Base-by-base conservation (phyloP, 2,329 filamentous ascomycete genomes). In the Clonostachys sp. region DNA sequence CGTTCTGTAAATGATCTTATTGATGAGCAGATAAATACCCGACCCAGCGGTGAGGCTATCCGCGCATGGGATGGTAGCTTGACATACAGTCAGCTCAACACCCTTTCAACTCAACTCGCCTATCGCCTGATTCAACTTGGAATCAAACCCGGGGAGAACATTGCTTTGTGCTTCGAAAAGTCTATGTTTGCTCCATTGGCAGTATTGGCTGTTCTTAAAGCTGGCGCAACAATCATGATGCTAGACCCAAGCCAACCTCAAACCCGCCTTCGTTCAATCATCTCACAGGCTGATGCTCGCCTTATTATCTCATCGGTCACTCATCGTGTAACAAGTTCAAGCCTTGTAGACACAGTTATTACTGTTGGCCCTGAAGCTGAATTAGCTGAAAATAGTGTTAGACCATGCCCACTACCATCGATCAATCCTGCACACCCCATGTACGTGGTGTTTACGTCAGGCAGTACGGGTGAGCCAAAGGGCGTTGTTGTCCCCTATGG, bases 181-280 rank as follows among this genome's bases (percentile, higher is more conserved):
- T 49, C 46, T 9, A 45, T 20, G 41, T 34, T 40, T 12, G 44
- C 35, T 14, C 40, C 41, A 3, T 44, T 51, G 36, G 39, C 44
- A 3, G 45, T 47, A n/a, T 36, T 51, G 13, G 49, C 40, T 8
- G 44, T 51, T 24, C 34, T 51, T 17, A 35, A 38, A 24, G 35
- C 49, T 35, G 49, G 49, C 16, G 44, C 30, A 2, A 47, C 49
- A 17, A 17, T 51, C n/a, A 68, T 75, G 0, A 70, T 64, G 0
- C 50, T 71, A 3, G 68, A 72, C 44, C 62, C 65, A 16, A 58
- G 62, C 41, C 50, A 63, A 6, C 65, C 67, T 12, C 40, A 40
- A 12, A 41, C 47, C 20, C 49, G 51, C 13, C 42, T 49, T 14
- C 34, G 41, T 34, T 34, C 38, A 9, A 42, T 48, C 18, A 16